These are phyloP conservation scores for Papilionanthe hybrid DNA, from an alignment of 116 monocot genomes.

Conservation along the genomic window DNA sequence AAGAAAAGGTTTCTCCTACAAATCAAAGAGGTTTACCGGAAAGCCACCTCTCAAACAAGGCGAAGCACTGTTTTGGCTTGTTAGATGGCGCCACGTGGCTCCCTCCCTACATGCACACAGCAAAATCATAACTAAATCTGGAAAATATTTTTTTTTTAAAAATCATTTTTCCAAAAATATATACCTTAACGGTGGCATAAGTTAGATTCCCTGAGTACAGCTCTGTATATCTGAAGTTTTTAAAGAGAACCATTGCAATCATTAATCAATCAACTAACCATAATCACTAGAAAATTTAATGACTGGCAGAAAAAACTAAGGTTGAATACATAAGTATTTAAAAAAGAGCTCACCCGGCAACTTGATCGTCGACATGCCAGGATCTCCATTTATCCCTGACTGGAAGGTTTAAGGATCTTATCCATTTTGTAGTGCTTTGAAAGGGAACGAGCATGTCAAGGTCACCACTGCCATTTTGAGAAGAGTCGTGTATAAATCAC, in stretches of 20 bases:
- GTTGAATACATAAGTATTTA: neutral
- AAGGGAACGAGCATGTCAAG: conserved; percentile 20
- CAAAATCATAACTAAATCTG: no score
- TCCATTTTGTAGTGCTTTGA: conserved; percentile 35
- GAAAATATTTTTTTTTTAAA: neutral
- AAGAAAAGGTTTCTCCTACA: no score
- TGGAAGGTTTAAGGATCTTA: conserved; percentile 32
- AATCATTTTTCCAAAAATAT: neutral
- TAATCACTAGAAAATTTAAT: neutral
- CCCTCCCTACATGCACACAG: neutral
- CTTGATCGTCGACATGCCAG: conserved; percentile 33
- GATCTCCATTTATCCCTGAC: conserved; percentile 43
- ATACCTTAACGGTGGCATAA: conserved; percentile 4
- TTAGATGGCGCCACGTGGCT: neutral
- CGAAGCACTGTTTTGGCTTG: neutral
- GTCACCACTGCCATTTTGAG: conserved; percentile 27
- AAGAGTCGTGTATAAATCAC: neutral
- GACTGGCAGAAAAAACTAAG: neutral
- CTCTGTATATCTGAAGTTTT: neutral
- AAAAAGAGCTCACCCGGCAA: conserved; percentile 30
- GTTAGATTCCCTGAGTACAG: neutral
- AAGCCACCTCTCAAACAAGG: conserved; percentile 1
- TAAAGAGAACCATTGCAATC: neutral
- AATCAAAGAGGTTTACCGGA: neutral
- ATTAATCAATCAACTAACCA: neutral